Base-by-base conservation (phyloP, 23 red algal genomes). In the Gracilaria vermiculophylla region DNA sequence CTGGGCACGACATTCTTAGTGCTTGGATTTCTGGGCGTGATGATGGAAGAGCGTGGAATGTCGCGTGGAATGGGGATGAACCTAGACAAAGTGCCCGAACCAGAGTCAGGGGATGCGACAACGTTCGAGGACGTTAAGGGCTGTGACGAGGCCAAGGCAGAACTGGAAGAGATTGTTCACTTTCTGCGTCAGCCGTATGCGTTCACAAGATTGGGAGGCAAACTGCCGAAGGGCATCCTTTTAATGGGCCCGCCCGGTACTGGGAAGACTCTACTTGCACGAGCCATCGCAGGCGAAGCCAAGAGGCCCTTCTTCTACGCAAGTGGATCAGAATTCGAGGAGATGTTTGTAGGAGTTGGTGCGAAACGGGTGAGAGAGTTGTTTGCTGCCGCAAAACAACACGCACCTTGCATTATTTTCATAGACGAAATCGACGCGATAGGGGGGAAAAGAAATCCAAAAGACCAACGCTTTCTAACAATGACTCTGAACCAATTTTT, bases 351-450 rank as follows among this genome's bases (percentile, higher is more conserved):
- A 0, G 97, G 97, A 24, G 97, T 99, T 0, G 97, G 97, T 11
- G 97, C 97, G 1, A 92, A 94, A 29, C 83, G 97, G 27, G 93
- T 99, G 14, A 85, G 97, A 19, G 97, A 99, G 54, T 82, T 99
- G 66, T 99, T 99, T 83, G 78, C 85, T 20, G 92, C 90, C 1
- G 97, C 97, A 23, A 99, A 99, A 76, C 92, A 94, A 42, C 61
- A 79, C 62, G 82, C 97, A 24, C 97, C 97, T 10, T 99, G 97
- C 89, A 99, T 99, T 53, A 82, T 99, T 4, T 99, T 99, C 80
- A 99, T 99, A 23, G 97, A 99, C 47, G 97, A 99, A 75, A 99
- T 99, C 36, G 97, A 99, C 54, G 97, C 97, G 2, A 94, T 99
- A 27, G 92, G 97, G 11, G 97, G 88, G 37, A 99, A 92, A 27